A percentile compares a stretch with the other conserved stretches of the same genome.
phyloP scores from a whole-genome alignment of 176 grass and related monocot genomes.

The barley (Hordeum vulgare) region DNA sequence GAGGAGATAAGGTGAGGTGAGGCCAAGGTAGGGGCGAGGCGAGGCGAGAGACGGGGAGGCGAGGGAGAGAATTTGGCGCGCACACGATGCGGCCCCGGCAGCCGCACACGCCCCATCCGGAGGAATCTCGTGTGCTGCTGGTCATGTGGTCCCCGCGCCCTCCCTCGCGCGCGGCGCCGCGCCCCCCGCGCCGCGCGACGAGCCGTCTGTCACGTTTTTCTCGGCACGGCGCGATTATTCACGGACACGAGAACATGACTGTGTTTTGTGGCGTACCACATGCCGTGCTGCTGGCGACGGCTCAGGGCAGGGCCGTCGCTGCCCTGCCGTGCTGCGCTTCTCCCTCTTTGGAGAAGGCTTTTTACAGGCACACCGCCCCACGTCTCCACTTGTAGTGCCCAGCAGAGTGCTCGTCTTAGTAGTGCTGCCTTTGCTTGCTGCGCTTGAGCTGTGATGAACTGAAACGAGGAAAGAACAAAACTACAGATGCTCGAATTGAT shows the following conservation, averaged over 20 bases:
- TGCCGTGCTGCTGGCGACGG: background rate
- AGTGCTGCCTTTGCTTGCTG: background rate
- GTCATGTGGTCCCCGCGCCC: conserved; percentile 10
- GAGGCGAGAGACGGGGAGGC: background rate
- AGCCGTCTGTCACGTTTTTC: conserved; percentile 21
- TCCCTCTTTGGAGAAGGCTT: background rate
- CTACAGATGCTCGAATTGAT: no score
- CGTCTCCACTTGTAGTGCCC: no score
- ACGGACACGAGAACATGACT: background rate
- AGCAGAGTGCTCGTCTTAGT: no score
- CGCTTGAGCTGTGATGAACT: background rate
- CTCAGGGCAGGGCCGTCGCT: background rate
- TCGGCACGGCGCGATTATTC: background rate
- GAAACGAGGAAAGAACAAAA: background rate
- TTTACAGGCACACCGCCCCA: background rate
- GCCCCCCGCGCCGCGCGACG: background rate
- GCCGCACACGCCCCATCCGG: conserved; percentile 69
- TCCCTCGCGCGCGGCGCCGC: background rate
- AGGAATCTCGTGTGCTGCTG: conserved; percentile 5
- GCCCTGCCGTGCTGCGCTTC: background rate
- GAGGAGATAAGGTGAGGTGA: conserved; percentile 24
- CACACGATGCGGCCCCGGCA: conserved; percentile 32
- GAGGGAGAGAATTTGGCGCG: conserved; percentile 22
- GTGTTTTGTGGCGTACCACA: background rate
- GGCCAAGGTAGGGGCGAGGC: background rate